phyloP scores from a whole-genome alignment of 352 stramenopile species.

The Phytophthora citricola region DNA sequence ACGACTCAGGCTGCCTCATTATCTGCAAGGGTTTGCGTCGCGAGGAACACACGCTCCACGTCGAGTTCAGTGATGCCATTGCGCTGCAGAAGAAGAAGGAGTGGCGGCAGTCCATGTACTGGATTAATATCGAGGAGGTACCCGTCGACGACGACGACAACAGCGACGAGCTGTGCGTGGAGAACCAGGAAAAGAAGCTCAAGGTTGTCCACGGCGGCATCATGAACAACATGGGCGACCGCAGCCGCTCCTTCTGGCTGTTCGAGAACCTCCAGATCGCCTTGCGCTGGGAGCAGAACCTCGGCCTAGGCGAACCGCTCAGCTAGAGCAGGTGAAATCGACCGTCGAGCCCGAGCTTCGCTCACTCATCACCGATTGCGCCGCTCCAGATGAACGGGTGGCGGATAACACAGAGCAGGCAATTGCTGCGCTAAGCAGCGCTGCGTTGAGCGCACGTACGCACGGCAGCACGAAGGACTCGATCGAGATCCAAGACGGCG shows the following conservation, averaged over 20 bases:
- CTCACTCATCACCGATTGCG: slow-evolving; percentile 27
- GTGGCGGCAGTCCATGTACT: slow-evolving; percentile 67
- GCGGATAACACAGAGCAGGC: slow-evolving; percentile 1
- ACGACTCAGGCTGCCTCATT: slow-evolving; percentile 48
- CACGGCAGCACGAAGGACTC: slow-evolving; percentile 7
- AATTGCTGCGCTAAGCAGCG: slow-evolving; percentile 3
- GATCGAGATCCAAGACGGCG: slow-evolving; percentile 2
- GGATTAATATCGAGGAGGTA: slow-evolving; percentile 55
- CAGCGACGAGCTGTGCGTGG: slow-evolving; percentile 11
- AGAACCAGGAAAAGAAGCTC: slow-evolving; percentile 31
- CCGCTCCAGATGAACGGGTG: slow-evolving; percentile 19
- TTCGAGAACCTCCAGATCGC: slow-evolving; percentile 66
- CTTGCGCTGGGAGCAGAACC: slow-evolving; percentile 58
- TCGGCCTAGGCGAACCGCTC: slow-evolving; percentile 46
- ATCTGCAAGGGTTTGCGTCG: slow-evolving; percentile 63
- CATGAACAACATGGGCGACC: slow-evolving; percentile 70
- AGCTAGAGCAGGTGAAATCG: slow-evolving; percentile 19
- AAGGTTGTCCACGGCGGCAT: slow-evolving; percentile 59
- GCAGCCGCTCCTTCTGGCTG: slow-evolving; percentile 61
- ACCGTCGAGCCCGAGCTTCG: slow-evolving; percentile 3
- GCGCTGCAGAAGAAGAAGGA: slow-evolving; percentile 61
- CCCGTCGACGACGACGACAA: slow-evolving; percentile 22
- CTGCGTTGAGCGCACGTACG: slow-evolving; percentile 7
- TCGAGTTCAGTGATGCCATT: slow-evolving; percentile 53
- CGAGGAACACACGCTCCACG: slow-evolving; percentile 53